These are phyloP conservation scores for Adansonia gregorii DNA, from an alignment of 441 rosid species.

Conservation along the genomic window DNA sequence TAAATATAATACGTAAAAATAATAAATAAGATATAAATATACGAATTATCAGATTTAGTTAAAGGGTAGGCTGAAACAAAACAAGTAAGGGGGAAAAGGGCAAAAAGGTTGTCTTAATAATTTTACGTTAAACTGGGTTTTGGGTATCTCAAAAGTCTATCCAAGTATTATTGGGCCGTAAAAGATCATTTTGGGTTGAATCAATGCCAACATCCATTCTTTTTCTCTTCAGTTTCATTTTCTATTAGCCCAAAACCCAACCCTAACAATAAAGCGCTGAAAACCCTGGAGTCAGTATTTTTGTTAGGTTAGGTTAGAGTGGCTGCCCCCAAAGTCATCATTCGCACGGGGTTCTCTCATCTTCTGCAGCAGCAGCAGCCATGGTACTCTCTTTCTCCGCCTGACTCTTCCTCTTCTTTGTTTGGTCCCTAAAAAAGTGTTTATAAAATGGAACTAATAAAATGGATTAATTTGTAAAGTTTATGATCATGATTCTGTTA, in stretches of 20 bases:
- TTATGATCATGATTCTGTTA: not conserved
- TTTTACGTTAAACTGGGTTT: not conserved
- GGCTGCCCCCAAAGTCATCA: not conserved
- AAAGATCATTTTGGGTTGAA: not conserved
- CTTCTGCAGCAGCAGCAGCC: not conserved
- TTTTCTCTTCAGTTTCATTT: not conserved
- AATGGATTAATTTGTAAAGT: not conserved
- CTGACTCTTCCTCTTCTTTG: not conserved
- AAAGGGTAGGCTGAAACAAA: not conserved
- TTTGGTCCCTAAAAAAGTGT: not conserved
- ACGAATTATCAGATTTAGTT: not conserved
- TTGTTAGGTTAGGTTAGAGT: not conserved
- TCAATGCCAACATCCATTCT: not conserved
- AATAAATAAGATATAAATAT: too few species aligned
- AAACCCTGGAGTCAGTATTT: not conserved
- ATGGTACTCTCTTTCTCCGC: not conserved
- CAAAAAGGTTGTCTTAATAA: not conserved
- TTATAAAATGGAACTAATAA: not conserved
- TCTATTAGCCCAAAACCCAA: not conserved
- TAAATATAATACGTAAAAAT: too few species aligned
- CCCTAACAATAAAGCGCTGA: not conserved
- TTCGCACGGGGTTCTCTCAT: not conserved
- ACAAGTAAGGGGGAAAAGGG: not conserved
- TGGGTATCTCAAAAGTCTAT: not conserved
- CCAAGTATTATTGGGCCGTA: not conserved